phyloP scores from a whole-genome alignment of 163 green algal species.

The Scenedesmus sp. region DNA sequence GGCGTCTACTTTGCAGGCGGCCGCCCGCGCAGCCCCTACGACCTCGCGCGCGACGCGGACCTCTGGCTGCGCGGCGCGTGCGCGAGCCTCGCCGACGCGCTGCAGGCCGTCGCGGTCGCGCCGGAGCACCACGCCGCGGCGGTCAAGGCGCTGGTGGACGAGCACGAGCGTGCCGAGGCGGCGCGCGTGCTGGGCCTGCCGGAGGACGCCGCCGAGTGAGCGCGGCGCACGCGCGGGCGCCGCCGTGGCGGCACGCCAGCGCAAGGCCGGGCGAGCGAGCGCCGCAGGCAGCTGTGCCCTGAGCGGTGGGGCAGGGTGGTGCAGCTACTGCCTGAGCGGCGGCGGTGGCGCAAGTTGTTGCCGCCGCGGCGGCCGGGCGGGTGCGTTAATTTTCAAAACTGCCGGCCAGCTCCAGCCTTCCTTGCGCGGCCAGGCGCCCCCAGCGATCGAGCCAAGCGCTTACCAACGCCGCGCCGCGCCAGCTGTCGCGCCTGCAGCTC shows the following conservation, averaged over 20 bases:
- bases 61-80: conserved; percentile 9
- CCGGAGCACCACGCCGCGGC: not conserved
- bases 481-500: not conserved
- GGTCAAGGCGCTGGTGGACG: not conserved
- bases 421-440: not conserved
- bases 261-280: no score
- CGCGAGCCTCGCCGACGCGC: not conserved
- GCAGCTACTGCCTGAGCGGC: no score
- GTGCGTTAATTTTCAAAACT: no score
- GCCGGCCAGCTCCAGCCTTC: not conserved
- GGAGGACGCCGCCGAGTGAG: no score
- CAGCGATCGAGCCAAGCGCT: not conserved
- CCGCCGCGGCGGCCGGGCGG: no score
- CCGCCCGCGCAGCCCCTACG: conserved; percentile 4
- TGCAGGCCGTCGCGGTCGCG: not conserved
- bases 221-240: no score
- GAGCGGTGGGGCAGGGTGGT: no score
- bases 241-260: no score
- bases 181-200: not conserved
- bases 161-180: not conserved
- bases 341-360: no score
- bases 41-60: not conserved
- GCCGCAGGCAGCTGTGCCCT: no score
- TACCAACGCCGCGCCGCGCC: no score
- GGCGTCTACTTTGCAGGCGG: not conserved